Base-by-base conservation (phyloP, 2,329 filamentous ascomycete species). In the Capronia coronata region DNA sequence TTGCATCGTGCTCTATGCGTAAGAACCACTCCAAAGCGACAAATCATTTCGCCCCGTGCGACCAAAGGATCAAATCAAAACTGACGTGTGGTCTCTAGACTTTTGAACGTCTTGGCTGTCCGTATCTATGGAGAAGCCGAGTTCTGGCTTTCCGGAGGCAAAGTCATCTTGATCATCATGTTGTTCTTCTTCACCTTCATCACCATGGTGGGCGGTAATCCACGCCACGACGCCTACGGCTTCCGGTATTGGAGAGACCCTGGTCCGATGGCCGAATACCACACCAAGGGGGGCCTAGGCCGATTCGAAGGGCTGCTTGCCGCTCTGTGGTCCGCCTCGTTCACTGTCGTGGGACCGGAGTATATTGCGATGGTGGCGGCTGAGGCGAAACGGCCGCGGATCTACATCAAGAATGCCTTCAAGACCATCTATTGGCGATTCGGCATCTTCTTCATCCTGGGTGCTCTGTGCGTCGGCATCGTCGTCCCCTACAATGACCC, bases 131-230 rank as follows among this genome's bases (percentile, higher is more conserved):
- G 83, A 38, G 82, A 85, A 64, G 76, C 78, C 1, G 84, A 65
- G 82, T 11, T 94, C 62, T 77, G 78, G 70, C 79, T 82, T n/a
- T 82, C 86, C 2, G 64, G 86, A 1, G 80, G 80, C 47, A 86
- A 86, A 63, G 55, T 65, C 18, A 62, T 65, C 55, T 22, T 65
- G 18, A 61, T 62, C 1, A 39, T 63, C n/a, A 59, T 65, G 29
- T 42, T 60, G 19, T 65, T 86, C 56, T 57, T 77, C 54, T 87
- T 85, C 68, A 89, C 87, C 2, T 86, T 93, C 59, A 73, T 93
- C 52, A 81, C 83, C 50, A 89, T 90, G 82, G 71, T 91, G 0
- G 87, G 86, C 6, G 87, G 84, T 1, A 90, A 90, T 59, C 86
- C 87, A 0, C 64, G 78, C 1, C 72, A 78, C 43, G 82, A 87